These are phyloP conservation scores for Fragosphaeria purpurea DNA, from an alignment of 2,329 filamentous ascomycete genomes.

Conservation along the genomic window DNA sequence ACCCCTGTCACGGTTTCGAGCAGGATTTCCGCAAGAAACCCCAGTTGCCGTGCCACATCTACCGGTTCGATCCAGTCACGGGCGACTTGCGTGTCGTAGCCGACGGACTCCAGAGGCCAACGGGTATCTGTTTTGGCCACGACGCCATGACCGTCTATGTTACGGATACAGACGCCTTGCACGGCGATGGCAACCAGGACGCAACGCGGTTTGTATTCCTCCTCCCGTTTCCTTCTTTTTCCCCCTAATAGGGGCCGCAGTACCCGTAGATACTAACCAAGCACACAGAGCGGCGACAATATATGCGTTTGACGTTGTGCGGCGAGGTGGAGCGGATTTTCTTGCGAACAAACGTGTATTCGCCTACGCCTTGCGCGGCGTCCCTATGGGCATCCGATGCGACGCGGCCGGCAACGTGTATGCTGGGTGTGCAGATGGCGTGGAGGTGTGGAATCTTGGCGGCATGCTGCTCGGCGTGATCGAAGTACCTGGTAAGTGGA, in stretches of 20 bases:
- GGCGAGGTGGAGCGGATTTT: constrained; percentile 26
- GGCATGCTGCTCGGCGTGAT: constrained; percentile 34
- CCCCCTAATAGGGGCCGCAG: no score
- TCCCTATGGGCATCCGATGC: constrained; percentile 33
- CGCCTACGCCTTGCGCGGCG: constrained; percentile 35
- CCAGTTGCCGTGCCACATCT: constrained; percentile 36
- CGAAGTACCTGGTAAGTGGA: constrained; percentile 22
- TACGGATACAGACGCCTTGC: constrained; percentile 26
- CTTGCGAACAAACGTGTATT: constrained; percentile 42
- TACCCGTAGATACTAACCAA: no score
- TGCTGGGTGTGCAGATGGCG: constrained; percentile 35
- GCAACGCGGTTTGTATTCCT: constrained; percentile 13
- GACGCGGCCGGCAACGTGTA: constrained; percentile 36
- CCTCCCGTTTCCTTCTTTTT: constrained; percentile 3
- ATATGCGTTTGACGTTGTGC: constrained; percentile 39
- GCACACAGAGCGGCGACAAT: constrained; percentile 24
- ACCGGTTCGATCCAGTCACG: constrained; percentile 31
- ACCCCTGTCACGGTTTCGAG: constrained; percentile 34
- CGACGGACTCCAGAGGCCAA: constrained; percentile 35
- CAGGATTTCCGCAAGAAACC: constrained; percentile 33
- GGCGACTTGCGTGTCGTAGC: constrained; percentile 36
- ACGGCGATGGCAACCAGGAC: constrained; percentile 20
- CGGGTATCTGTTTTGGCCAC: constrained; percentile 29
- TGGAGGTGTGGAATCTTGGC: constrained; percentile 37
- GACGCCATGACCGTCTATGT: constrained; percentile 32